A percentile compares a stretch with the other conserved stretches of the same genome.
Conservation (phyloP, 192 early-diverging fungal genomes). For the Globomyces pollinis-pini region DNA sequence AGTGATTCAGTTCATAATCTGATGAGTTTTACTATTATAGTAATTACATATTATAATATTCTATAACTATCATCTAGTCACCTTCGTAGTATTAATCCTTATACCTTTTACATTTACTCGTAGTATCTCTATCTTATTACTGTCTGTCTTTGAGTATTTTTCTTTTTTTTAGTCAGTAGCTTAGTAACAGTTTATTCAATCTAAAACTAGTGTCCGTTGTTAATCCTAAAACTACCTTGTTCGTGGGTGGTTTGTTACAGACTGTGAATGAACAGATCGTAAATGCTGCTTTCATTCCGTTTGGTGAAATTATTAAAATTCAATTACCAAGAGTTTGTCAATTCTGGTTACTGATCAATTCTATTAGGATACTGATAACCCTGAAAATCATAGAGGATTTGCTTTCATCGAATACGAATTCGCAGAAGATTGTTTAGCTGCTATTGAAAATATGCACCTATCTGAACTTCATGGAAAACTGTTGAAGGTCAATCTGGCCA, state of each 20-base stretch:
- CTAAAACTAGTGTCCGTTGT: slow-evolving; percentile 2
- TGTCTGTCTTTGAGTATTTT: no score
- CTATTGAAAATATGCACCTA: slow-evolving; percentile 89
- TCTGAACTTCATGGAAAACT: slow-evolving; percentile 84
- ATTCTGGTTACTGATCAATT: no score
- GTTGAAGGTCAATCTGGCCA: slow-evolving; percentile 72
- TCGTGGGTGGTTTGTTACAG: slow-evolving; percentile 69
- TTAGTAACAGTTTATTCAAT: neutral
- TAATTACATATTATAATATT: no score
- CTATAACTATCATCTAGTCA: no score
- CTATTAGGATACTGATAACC: slow-evolving; percentile 66
- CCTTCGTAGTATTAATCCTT: no score
- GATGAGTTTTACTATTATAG: no score
- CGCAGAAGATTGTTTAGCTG: slow-evolving; percentile 70
- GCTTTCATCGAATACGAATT: slow-evolving; percentile 92
- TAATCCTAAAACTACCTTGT: slow-evolving; percentile 25
- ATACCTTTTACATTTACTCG: no score
- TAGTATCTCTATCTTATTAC: no score
- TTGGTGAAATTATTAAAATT: slow-evolving; percentile 88
- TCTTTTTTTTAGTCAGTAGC: neutral
- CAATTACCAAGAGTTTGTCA: no score
- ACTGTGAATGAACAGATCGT: slow-evolving; percentile 72
- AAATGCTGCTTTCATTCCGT: slow-evolving; percentile 87
- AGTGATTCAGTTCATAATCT: no score
- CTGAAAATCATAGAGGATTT: slow-evolving; percentile 89